These are phyloP conservation scores for Laguncularia racemosa DNA, from an alignment of 345 rosid genomes.

Conservation along the genomic window DNA sequence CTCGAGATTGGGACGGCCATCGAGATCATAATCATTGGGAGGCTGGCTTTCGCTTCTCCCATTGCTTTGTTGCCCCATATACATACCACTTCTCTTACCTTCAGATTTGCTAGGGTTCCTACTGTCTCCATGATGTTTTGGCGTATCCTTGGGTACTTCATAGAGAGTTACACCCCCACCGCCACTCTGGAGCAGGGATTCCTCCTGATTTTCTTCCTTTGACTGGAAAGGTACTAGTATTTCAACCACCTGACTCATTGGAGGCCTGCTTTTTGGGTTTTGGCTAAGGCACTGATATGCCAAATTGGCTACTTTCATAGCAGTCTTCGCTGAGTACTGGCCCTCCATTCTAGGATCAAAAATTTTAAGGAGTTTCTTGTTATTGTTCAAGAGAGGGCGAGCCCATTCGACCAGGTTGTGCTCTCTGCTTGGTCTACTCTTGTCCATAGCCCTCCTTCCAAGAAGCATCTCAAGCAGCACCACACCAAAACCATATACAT, in stretches of 20 bases:
- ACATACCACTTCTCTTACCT: conserved; percentile 12
- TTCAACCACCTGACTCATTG: conserved; percentile 82
- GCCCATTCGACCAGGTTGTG: conserved; percentile 99
- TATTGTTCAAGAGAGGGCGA: conserved; percentile 71
- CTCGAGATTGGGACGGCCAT: conserved; percentile 16
- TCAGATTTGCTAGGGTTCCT: conserved; percentile 5
- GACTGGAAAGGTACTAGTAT: conserved; percentile 51
- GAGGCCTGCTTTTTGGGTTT: conserved; percentile 84
- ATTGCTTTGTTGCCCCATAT: conserved; percentile 20
- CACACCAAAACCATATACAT: conserved; percentile 93
- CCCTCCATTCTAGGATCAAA: conserved; percentile 91
- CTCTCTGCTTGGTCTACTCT: conserved; percentile 80
- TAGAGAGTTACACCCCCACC: conserved; percentile 38
- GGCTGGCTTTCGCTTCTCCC: conserved; percentile 52
- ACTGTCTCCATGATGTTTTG: conserved; percentile 5
- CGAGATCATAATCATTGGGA: conserved; percentile 10
- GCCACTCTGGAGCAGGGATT: conserved; percentile 30
- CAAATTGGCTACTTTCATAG: conserved; percentile 68
- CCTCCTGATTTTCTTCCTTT: conserved; percentile 27
- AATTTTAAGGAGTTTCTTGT: conserved; percentile 80
- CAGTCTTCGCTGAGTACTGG: conserved; percentile 50
- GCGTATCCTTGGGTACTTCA: conserved; percentile 31
- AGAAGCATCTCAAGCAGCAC: conserved; percentile 92
- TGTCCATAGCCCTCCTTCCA: conserved; percentile 94
- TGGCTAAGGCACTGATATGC: conserved; percentile 91